These are phyloP conservation scores for Claviceps fusiformis DNA, from an alignment of 2,329 filamentous ascomycete genomes.

Conservation along the genomic window DNA sequence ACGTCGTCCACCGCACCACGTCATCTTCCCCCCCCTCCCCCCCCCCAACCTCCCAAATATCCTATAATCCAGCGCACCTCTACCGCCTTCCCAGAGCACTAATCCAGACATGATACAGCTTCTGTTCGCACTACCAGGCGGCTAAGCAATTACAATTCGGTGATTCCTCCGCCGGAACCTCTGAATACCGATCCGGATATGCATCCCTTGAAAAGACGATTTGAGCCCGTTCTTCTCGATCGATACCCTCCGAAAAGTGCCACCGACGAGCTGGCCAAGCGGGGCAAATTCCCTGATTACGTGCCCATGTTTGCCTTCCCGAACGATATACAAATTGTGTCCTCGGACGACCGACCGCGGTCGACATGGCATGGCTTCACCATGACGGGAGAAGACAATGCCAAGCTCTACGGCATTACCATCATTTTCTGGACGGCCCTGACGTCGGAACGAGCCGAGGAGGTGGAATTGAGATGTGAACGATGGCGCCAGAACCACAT, in stretches of 20 bases:
- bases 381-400: constrained; percentile 89
- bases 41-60: neutral
- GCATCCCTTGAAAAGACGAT: constrained; percentile 87
- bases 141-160: constrained; percentile 94
- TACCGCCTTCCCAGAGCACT: neutral
- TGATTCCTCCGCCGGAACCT: constrained; percentile 86
- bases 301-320: constrained; percentile 99
- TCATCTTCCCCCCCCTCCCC: too few species aligned
- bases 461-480: constrained; percentile 71
- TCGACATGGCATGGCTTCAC: constrained; percentile 99
- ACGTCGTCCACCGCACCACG: neutral
- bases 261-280: constrained; percentile 62
- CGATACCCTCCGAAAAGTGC: constrained; percentile 79
- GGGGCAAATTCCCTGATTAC: constrained; percentile 88
- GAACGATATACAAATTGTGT: constrained; percentile 94
- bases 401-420: constrained; percentile 82
- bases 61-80: neutral
- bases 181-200: constrained; percentile 81
- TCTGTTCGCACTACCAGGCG: constrained; percentile 69
- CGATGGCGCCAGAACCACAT: constrained; percentile 76
- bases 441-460: constrained; percentile 66
- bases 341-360: constrained; percentile 80
- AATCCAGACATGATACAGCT: constrained; percentile 23
- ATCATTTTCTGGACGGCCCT: constrained; percentile 88
- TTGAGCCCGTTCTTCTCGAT: constrained; percentile 92